Conservation (phyloP, 1,284 basidiomycete genomes). For the Stereum hirsutum region DNA sequence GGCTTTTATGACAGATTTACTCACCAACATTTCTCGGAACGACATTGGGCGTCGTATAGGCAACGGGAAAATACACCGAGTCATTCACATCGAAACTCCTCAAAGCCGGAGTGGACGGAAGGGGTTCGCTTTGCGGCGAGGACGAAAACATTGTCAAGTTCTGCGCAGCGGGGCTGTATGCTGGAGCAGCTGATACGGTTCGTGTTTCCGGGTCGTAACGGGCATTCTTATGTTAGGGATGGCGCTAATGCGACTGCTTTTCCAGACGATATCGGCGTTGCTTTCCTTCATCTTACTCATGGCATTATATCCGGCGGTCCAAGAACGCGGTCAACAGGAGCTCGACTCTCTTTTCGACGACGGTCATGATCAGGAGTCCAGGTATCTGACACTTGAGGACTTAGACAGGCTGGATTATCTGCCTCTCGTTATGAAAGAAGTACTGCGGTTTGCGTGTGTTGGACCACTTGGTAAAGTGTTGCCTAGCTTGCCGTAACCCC, state of each 20-base stretch:
- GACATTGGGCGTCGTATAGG: background rate
- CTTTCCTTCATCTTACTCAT: conserved; percentile 53
- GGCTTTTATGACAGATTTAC: no score
- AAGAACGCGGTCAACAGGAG: conserved; percentile 43
- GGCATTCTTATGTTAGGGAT: no score
- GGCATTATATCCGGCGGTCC: conserved; percentile 39
- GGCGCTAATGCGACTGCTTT: background rate
- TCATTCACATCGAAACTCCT: conserved; percentile 1
- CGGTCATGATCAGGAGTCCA: conserved; percentile 26
- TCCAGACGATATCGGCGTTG: conserved; percentile 37
- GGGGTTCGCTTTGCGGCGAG: background rate
- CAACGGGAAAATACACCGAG: background rate
- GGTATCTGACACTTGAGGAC: conserved; percentile 40
- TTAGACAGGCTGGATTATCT: conserved; percentile 34
- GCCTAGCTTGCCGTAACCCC: conserved; percentile 10
- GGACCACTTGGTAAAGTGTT: conserved; percentile 29
- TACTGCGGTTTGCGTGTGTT: conserved; percentile 4
- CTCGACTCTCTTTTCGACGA: conserved; percentile 42
- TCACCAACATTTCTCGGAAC: no score
- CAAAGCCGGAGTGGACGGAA: background rate
- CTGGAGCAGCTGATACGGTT: conserved; percentile 1
- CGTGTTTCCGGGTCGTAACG: background rate
- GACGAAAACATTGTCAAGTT: conserved; percentile 2
- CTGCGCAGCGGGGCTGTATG: conserved; percentile 1
- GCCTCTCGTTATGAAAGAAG: background rate